Evolutionary conservation across 768 basidiomycete genomes (phyloP), one percentile per base, ranked within the genome.

Genomic region (Trametes elegans): DNA sequence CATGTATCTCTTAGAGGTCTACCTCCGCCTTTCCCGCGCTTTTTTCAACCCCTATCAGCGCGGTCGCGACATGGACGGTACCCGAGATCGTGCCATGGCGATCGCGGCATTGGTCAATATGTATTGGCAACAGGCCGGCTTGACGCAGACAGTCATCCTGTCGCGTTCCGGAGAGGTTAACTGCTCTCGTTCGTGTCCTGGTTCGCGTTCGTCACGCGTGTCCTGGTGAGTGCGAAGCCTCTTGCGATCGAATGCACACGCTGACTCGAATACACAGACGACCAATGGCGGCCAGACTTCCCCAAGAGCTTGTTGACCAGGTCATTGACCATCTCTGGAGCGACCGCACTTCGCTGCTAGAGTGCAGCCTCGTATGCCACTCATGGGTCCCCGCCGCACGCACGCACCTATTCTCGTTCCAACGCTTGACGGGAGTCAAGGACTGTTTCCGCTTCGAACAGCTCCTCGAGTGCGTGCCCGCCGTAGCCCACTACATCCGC

Each of bases 251-350:
- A 34, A 41, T 24, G 19, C 7, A n/a, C 27, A 23, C n/a, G 19
- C 21, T 10, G 19, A 29, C 9, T 2, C 18, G 23, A 14, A 10
- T n/a, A 13, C 9, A 10, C 13, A 39, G 16, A 42, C 21, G 26
- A 13, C 28, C 24, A 32, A 57, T 59, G 58, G 18, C 29, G 10
- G 42, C 18, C 14, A 41, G 44, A n/a, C 51, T 66, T 26, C 67
- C 67, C 1, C 66, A 62, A 41, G 66, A 69, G 60, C 58, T 69
- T 28, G 47, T 62, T 27, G 68, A 69, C 58, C 54, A 64, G 58
- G 51, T 59, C 21, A 59, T 68, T 31, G 66, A 69, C 60, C 58
- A 67, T 42, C 61, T 66, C 23, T 64, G 65, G 64, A 58, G 66
- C 53, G 68, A 69, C 55, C 16, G 44, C 18, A 16, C 35, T 10